These are phyloP conservation scores for Aristolochia fimbriata DNA, from an alignment of 164 flowering plant species.

Conservation along the genomic window DNA sequence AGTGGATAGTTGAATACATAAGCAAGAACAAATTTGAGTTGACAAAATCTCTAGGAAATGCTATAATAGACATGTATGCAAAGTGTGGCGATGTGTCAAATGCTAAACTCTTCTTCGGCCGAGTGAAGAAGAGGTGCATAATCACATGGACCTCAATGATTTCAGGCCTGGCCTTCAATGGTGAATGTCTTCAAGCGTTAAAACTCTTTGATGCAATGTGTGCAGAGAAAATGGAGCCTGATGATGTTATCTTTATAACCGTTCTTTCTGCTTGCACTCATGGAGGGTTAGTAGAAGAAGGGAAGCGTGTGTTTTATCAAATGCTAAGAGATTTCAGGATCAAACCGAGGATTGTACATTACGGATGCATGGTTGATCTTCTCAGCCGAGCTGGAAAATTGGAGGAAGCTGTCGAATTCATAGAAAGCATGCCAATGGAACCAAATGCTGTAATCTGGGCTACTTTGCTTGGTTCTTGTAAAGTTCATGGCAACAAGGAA, in stretches of 20 bases:
- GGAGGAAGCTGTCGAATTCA: slow-evolving; percentile 35
- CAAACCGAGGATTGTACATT: slow-evolving; percentile 39
- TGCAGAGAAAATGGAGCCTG: slow-evolving; percentile 27
- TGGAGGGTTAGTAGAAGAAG: slow-evolving; percentile 46
- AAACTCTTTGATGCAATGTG: slow-evolving; percentile 31
- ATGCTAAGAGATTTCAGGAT: slow-evolving; percentile 28
- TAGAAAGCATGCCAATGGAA: slow-evolving; percentile 40
- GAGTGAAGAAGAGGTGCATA: slow-evolving; percentile 27
- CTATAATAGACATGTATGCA: slow-evolving; percentile 47
- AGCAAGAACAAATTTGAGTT: slow-evolving; percentile 26
- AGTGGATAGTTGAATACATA: slow-evolving; percentile 40
- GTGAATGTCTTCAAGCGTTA: slow-evolving; percentile 39
- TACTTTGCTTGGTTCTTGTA: slow-evolving; percentile 33
- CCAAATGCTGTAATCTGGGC: slow-evolving; percentile 53
- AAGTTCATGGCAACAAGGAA: slow-evolving; percentile 23
- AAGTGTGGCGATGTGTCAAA: slow-evolving; percentile 41
- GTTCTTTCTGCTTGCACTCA: slow-evolving; percentile 48
- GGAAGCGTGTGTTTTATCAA: slow-evolving; percentile 23
- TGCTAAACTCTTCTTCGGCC: slow-evolving; percentile 23
- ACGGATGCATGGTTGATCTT: slow-evolving; percentile 51
- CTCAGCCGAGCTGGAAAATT: slow-evolving; percentile 41
- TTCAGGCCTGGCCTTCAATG: slow-evolving; percentile 41
- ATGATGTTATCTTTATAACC: slow-evolving; percentile 41
- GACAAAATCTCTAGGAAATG: slow-evolving; percentile 31
- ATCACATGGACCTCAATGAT: slow-evolving; percentile 55